Evolutionary conservation across 495 filamentous ascomycete genomes (phyloP).

Genomic region (Melanomma pulvis-pyrius): DNA sequence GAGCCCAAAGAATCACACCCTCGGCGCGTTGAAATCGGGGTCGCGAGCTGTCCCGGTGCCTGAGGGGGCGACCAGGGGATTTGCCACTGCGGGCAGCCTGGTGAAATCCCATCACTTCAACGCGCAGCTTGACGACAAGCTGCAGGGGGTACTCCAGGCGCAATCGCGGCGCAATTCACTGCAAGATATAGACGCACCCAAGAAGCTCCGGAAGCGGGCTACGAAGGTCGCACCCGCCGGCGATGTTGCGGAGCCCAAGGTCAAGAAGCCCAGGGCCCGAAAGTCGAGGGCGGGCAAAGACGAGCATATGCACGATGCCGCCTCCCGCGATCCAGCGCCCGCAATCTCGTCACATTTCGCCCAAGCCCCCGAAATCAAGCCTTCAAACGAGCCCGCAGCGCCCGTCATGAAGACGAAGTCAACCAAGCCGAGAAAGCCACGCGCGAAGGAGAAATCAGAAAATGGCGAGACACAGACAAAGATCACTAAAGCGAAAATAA

Average conservation of each 20-base stretch:
- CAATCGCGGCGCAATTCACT: slow-evolving; percentile 1
- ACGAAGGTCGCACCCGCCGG: slow-evolving; percentile 2
- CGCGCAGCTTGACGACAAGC: slow-evolving; percentile 1
- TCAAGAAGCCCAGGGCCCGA: slow-evolving; percentile 7
- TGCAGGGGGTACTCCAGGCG: background rate
- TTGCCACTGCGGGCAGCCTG: slow-evolving; percentile 30
- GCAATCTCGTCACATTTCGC: slow-evolving; percentile 5
- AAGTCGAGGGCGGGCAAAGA: too few species aligned
- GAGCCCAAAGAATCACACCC: background rate
- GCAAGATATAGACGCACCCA: background rate
- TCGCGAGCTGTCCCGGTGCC: slow-evolving; percentile 24
- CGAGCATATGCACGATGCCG: background rate
- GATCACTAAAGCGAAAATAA: slow-evolving; percentile 33
- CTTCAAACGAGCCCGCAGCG: background rate
- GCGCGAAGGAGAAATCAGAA: slow-evolving; percentile 20
- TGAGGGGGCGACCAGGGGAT: slow-evolving; percentile 29
- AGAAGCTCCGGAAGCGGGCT: slow-evolving; percentile 9
- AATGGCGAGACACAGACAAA: slow-evolving; percentile 27
- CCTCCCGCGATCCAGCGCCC: background rate
- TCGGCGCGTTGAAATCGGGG: slow-evolving; percentile 28
- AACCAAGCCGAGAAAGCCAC: slow-evolving; percentile 31
- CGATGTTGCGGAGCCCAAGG: slow-evolving; percentile 3
- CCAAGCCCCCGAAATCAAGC: background rate
- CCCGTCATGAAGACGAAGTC: slow-evolving; percentile 11
- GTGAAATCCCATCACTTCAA: slow-evolving; percentile 24